Evolutionary conservation across 225 moss, liverwort and hornwort genomes (phyloP).

Genomic region (Bryoerythrophyllum caledonicum): DNA sequence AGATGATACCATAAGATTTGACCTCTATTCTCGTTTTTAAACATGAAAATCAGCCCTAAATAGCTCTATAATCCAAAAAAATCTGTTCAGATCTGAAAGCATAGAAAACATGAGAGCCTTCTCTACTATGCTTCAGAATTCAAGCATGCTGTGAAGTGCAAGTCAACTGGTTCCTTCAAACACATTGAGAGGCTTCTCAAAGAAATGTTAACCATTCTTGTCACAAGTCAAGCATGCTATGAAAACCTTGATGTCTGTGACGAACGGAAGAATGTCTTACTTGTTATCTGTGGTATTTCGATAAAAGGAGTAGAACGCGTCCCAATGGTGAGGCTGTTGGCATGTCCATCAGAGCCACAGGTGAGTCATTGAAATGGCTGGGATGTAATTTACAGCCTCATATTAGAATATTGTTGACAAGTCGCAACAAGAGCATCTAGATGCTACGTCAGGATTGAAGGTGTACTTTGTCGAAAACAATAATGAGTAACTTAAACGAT

Average conservation of each 20-base stretch:
- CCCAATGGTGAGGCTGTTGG: constrained; percentile 90
- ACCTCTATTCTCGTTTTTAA: no score
- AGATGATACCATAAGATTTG: no score
- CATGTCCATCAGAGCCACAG: constrained; percentile 28
- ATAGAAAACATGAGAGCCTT: no score
- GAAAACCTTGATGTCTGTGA: background rate
- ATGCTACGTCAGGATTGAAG: background rate
- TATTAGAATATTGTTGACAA: background rate
- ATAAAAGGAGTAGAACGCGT: constrained; percentile 93
- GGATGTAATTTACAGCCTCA: constrained; percentile 3
- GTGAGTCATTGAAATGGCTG: constrained; percentile 18
- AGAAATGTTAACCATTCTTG: background rate
- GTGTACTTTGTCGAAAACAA: background rate
- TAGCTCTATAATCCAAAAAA: no score
- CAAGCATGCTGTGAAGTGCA: no score
- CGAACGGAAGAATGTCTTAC: constrained; percentile 36
- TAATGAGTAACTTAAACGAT: background rate
- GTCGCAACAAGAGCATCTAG: background rate
- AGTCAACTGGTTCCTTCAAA: background rate
- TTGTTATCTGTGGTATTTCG: constrained; percentile 98
- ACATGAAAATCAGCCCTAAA: no score
- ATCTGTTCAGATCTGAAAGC: no score
- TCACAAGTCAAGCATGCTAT: background rate
- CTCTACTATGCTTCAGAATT: no score
- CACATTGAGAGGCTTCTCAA: background rate